Conservation (phyloP, 164 flowering plant genomes). For the Sextonia rubra region DNA sequence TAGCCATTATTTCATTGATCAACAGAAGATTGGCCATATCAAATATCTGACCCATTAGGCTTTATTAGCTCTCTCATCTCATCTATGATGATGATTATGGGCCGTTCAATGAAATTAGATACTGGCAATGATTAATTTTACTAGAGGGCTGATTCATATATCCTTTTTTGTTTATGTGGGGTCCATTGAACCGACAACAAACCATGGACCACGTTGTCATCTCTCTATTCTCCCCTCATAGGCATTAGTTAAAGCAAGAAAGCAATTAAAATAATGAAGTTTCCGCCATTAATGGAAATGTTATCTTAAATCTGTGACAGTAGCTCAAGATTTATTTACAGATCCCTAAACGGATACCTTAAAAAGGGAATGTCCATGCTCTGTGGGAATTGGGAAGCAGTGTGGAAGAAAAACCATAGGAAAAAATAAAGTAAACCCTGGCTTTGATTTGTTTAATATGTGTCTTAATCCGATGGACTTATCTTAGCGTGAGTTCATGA, state of each 20-base stretch:
- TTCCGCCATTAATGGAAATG: not conserved
- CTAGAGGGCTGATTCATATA: too few relatives aligned
- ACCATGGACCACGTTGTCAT: too few relatives aligned
- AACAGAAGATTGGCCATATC: too few relatives aligned
- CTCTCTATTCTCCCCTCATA: too few relatives aligned
- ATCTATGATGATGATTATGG: too few relatives aligned
- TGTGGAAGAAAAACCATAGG: not conserved
- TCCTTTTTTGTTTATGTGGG: too few relatives aligned
- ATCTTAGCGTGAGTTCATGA: constrained; percentile 13
- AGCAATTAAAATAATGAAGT: not conserved
- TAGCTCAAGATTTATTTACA: constrained; percentile 39
- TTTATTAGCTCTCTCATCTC: too few relatives aligned
- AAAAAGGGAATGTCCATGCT: constrained; percentile 45
- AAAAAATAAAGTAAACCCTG: not conserved
- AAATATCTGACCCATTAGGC: too few relatives aligned
- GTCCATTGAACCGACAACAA: too few relatives aligned
- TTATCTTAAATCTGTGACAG: constrained; percentile 7
- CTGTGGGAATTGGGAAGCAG: constrained; percentile 17
- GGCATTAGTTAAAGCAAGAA: not conserved
- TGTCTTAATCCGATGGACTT: not conserved
- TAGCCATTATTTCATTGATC: too few relatives aligned
- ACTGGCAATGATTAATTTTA: too few relatives aligned
- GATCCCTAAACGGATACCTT: constrained; percentile 74
- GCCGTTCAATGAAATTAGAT: too few relatives aligned
- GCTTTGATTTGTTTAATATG: not conserved